Base-by-base conservation (phyloP, 805 yeast species). In the Starmerella bombicola region DNA sequence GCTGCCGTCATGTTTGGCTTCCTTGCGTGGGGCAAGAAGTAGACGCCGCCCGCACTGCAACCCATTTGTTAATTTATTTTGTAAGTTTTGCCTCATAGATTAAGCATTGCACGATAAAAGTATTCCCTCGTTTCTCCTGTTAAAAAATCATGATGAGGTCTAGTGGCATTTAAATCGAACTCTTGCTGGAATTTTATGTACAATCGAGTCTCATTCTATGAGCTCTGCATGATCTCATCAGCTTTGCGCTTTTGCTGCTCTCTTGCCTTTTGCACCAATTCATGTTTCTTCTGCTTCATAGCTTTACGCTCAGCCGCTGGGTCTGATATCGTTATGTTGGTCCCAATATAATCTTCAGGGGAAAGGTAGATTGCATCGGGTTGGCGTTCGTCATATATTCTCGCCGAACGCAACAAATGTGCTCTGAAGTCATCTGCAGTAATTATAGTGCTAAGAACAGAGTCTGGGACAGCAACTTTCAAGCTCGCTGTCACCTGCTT, bases 301-400 rank as follows among this genome's bases (percentile, higher is more conserved):
- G 67, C 64, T 43, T 59, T 58, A 32, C 68, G 66, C 40, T 64
- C 61, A n/a, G 67, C 65, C 51, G 68, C 74, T 33, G 70, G 62
- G 42, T 70, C 74, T 45, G 76, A 63, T 46, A 60, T 24, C 1
- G 47, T 48, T 23, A 61, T 43, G 42, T 80, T 81, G 4, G 72
- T 64, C 30, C 79, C 74, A 23, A 60, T 64, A 53, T 74, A 80
- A 33, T 72, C 76, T 22, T 64, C 66, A 6, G 64, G 57, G 42
- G 73, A 64, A 50, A 82, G 65, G 46, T 76, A 74, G 41, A 82
- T 72, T 22, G 83, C 88, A 52, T 79, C 72, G n/a, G 91, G 85
- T 53, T 76, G 72, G 55, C 76, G 70, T 55, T 79, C 85, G 51
- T 71, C 72, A 48, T 63, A 69, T 51, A 67, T 64, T 16, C 54